phyloP scores from a whole-genome alignment of 345 rosid species.

The Theobroma cacao region DNA sequence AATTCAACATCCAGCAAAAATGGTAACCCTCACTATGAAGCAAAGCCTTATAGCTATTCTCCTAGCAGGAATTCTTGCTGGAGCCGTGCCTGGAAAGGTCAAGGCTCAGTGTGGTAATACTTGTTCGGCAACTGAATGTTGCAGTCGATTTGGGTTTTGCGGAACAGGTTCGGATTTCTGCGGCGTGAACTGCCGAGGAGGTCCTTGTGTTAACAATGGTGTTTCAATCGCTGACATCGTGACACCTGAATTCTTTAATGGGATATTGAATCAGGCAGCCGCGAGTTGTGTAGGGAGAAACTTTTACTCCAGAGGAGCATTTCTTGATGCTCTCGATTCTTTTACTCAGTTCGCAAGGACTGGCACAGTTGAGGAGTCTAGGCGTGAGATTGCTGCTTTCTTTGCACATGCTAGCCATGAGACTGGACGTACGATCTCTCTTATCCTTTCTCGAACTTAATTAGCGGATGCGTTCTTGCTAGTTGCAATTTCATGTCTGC shows the following conservation, averaged over 20 bases:
- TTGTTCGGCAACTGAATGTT: not conserved
- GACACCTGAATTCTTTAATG: conserved; percentile 39
- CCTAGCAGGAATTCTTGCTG: not conserved
- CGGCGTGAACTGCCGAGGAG: not conserved
- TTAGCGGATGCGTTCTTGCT: too few relatives aligned
- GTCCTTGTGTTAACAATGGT: conserved; percentile 6
- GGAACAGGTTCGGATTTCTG: not conserved
- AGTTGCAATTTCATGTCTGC: not conserved
- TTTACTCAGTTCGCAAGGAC: conserved; percentile 9
- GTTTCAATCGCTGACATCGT: conserved; percentile 35
- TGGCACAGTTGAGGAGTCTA: conserved; percentile 14
- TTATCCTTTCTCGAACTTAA: not conserved
- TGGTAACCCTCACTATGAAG: not conserved
- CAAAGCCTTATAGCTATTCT: not conserved
- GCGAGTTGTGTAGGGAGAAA: conserved; percentile 37
- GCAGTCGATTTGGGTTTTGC: not conserved
- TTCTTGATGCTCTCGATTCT: conserved; percentile 27
- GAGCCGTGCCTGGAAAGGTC: not conserved
- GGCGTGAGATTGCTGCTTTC: conserved; percentile 18
- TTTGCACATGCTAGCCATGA: conserved; percentile 16
- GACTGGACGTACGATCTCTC: conserved; percentile 13
- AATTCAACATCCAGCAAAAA: not conserved
- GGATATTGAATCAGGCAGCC: conserved; percentile 36
- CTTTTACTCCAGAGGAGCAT: conserved; percentile 39
- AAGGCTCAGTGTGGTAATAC: not conserved